A percentile compares a stretch with the other conserved stretches of the same genome.
phyloP scores from a whole-genome alignment of 257 asterid genomes.

The Solanum sitiens region DNA sequence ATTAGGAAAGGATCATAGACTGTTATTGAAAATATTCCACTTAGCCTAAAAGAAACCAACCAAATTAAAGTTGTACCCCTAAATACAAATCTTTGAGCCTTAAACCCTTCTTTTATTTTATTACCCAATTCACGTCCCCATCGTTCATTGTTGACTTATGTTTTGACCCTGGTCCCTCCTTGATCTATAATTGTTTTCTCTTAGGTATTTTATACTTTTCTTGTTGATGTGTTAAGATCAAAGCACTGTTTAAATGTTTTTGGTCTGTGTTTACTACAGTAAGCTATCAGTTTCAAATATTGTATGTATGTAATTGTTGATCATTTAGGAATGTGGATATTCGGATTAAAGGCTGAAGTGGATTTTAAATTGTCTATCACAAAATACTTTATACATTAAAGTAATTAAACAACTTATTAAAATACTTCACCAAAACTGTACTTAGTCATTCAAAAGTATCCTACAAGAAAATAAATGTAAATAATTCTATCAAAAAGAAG shows the following conservation, averaged over 20 bases:
- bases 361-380: too few relatives aligned
- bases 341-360: too few relatives aligned
- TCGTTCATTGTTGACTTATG: not conserved
- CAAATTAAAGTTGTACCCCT: not conserved
- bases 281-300: not conserved
- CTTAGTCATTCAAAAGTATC: too few relatives aligned
- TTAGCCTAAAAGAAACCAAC: not conserved
- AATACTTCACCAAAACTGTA: too few relatives aligned
- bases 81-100: not conserved
- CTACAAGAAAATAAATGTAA: too few relatives aligned
- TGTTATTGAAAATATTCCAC: too few relatives aligned
- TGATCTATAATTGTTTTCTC: not conserved
- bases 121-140: not conserved
- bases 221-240: not conserved
- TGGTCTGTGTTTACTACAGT: not conserved
- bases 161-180: not conserved
- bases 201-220: not conserved
- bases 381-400: too few relatives aligned
- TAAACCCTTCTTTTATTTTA: too few relatives aligned
- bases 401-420: too few relatives aligned
- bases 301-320: too few relatives aligned
- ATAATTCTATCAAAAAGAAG: too few relatives aligned
- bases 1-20: not conserved
- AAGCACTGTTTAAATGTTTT: not conserved
- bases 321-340: too few relatives aligned